phyloP scores from a whole-genome alignment of 208 protist genomes.

The Leishmania lainsoni region DNA sequence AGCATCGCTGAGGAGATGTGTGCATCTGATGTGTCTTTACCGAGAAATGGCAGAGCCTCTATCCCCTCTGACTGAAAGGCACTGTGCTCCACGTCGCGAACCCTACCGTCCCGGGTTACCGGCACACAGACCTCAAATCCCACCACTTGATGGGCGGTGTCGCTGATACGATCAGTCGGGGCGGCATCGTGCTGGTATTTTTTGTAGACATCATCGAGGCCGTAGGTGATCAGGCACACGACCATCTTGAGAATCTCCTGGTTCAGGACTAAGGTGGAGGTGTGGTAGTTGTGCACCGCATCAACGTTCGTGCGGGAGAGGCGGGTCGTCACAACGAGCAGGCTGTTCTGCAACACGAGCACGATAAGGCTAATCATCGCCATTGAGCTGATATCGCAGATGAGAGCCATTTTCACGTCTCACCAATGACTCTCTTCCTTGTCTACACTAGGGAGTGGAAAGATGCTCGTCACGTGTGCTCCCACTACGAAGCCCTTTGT shows the following conservation, averaged over 20 bases:
- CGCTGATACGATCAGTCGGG: not conserved
- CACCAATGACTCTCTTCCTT: not conserved
- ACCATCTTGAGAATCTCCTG: slow-evolving; percentile 85
- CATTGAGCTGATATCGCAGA: slow-evolving; percentile 28
- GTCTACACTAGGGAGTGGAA: not conserved
- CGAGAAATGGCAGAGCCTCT: not conserved
- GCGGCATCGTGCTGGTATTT: not conserved
- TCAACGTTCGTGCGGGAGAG: slow-evolving; percentile 49
- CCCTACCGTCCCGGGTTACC: not conserved
- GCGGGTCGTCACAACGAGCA: slow-evolving; percentile 74
- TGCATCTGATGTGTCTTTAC: not conserved
- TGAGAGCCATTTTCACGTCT: slow-evolving; percentile 6
- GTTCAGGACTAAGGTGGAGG: slow-evolving; percentile 69
- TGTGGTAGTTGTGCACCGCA: slow-evolving; percentile 50
- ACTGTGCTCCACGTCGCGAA: not conserved
- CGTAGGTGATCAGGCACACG: slow-evolving; percentile 64
- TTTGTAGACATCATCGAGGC: slow-evolving; percentile 25
- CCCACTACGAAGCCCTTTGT: too few relatives aligned
- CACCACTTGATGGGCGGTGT: not conserved
- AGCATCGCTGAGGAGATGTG: too few relatives aligned
- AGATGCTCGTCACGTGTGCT: not conserved
- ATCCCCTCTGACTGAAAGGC: not conserved
- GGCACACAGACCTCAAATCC: not conserved
- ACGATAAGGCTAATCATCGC: slow-evolving; percentile 66
- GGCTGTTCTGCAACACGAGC: slow-evolving; percentile 78